Evolutionary conservation across 805 yeast species (phyloP), one percentile per base, ranked within the genome.

Genomic region (Debaryomyces hansenii): DNA sequence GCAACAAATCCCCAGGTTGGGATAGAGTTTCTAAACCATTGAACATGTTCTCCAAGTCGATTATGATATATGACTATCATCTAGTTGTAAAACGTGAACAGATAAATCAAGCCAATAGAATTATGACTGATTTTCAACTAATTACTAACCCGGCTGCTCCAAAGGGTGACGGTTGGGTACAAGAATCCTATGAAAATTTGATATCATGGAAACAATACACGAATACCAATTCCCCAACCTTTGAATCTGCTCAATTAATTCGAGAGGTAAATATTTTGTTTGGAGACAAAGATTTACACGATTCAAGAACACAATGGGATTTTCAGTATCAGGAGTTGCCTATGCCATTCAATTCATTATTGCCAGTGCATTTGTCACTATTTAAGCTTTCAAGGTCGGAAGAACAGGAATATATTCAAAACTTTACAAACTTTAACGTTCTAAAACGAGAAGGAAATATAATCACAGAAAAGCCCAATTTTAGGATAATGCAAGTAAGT

Each of bases 401-500:
- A 16, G 38, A 54, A 39, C 40, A 44, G 11, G 24, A 44, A 1
- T 50, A 51, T 28, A 18, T 5, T n/a, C 16, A 40, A n/a, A 33
- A 24, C 3, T 21, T 39, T 20, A 39, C 33, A 14, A 33, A 34
- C 10, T 58, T 60, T 37, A 51, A 53, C 15, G 7, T 14, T 7
- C 36, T 53, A 21, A 59, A 56, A 44, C 38, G 45, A 33, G 49
- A 52, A 29, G 59, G 49, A 35, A 40, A 52, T 12, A 40, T 60
- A n/a, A 18, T 50, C 16, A 53, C 58, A 27, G 28, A 47, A 4
- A 46, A 48, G 20, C 43, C 53, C 8, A 59, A 57, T 8, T 67
- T 67, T 49, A 70, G 65, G 51, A 51, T 72, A 12, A 48, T 72
- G 37, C 77, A 72, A 50, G 37, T 72, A 27, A 62, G 70, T 31